phyloP scores from a whole-genome alignment of 306 rosid species.

The Begonia masoniana region DNA sequence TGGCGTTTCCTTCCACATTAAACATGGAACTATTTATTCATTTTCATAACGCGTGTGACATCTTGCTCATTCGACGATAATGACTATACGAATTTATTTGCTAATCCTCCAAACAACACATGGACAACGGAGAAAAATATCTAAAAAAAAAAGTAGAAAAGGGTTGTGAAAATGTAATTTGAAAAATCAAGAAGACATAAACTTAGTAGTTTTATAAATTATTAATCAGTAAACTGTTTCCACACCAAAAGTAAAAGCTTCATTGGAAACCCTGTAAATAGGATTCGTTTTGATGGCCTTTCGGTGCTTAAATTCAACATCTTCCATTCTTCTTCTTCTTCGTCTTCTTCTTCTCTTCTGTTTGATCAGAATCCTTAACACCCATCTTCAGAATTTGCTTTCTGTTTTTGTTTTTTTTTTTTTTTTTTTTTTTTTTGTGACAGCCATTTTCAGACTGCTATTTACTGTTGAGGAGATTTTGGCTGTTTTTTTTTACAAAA shows the following conservation, averaged over 20 bases:
- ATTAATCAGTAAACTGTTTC: too few relatives aligned
- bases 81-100: too few relatives aligned
- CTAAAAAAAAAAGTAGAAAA: too few relatives aligned
- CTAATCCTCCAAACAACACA: too few relatives aligned
- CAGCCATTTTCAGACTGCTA: neutral
- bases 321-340: conserved; percentile 14
- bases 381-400: conserved; percentile 5
- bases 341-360: conserved; percentile 6
- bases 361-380: neutral
- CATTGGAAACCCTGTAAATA: conserved; percentile 31
- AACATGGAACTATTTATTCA: too few relatives aligned
- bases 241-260: conserved; percentile 11
- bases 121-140: too few relatives aligned
- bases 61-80: too few relatives aligned
- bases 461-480: neutral
- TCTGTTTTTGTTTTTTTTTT: neutral
- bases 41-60: too few relatives aligned
- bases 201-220: too few relatives aligned
- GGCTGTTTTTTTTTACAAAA: neutral
- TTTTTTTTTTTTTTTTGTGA: neutral
- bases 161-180: too few relatives aligned
- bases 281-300: conserved; percentile 42
- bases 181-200: too few relatives aligned
- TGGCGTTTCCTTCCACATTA: too few relatives aligned
- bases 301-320: conserved; percentile 81